phyloP scores from a whole-genome alignment of 257 asterid species.

The Haberlea rhodopensis region DNA sequence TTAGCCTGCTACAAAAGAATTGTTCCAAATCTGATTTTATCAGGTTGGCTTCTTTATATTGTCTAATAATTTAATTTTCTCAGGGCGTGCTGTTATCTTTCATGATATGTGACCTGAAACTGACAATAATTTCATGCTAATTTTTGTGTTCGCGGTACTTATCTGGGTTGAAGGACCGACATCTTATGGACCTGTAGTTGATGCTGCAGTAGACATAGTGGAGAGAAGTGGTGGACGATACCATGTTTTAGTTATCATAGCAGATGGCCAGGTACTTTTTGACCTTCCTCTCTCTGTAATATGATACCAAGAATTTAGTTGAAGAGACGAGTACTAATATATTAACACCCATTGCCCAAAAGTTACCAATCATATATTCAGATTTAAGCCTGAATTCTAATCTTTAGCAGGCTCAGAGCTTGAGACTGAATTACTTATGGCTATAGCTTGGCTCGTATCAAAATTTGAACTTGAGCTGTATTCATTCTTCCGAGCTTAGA shows the following conservation, averaged over 20 bases:
- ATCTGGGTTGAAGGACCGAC: constrained; percentile 62
- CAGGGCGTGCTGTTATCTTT: constrained; percentile 17
- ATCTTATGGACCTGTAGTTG: constrained; percentile 75
- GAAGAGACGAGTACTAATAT: neutral
- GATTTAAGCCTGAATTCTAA: too few relatives aligned
- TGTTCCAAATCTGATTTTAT: constrained; percentile 55
- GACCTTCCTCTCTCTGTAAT: neutral
- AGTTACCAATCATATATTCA: too few relatives aligned
- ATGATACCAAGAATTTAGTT: neutral
- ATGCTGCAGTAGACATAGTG: constrained; percentile 82
- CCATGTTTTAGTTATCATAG: constrained; percentile 81
- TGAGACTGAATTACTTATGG: neutral
- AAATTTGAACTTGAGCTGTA: neutral
- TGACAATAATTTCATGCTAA: neutral
- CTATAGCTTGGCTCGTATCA: neutral
- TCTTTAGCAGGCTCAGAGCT: neutral
- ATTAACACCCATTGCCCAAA: neutral
- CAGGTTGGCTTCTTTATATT: constrained; percentile 44
- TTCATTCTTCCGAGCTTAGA: too few relatives aligned
- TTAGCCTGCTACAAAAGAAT: constrained; percentile 68
- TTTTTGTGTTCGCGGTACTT: neutral
- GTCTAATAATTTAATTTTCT: constrained; percentile 12
- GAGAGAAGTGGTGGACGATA: constrained; percentile 81
- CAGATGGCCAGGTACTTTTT: constrained; percentile 76
- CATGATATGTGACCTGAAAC: constrained; percentile 11